Conservation (phyloP, 495 filamentous ascomycete species). For the Lentithecium fluviatile region DNA sequence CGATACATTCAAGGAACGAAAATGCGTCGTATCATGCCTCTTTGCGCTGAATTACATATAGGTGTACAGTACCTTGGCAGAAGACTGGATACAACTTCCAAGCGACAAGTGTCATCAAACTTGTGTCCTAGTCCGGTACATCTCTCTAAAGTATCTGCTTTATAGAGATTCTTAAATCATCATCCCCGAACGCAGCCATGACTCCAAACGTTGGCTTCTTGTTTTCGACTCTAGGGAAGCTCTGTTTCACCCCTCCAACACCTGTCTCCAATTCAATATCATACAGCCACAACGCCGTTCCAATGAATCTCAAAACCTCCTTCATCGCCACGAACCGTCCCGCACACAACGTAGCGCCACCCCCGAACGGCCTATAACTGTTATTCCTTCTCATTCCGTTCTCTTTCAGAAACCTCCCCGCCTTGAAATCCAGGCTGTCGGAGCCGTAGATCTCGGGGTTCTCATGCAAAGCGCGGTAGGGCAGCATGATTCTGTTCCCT, state of each 20-base stretch:
- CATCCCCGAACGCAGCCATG: too few relatives aligned
- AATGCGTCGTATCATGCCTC: too few relatives aligned
- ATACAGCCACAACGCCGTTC: not conserved
- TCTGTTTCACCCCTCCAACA: not conserved
- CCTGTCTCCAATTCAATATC: not conserved
- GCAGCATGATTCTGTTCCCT: not conserved
- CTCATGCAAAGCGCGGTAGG: constrained; percentile 1
- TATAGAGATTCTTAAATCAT: too few relatives aligned
- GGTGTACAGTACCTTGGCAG: too few relatives aligned
- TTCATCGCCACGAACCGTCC: not conserved
- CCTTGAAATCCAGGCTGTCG: not conserved
- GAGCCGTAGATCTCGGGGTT: not conserved
- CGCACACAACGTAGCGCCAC: constrained; percentile 1
- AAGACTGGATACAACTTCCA: too few relatives aligned
- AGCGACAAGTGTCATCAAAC: too few relatives aligned
- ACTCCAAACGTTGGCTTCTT: too few relatives aligned
- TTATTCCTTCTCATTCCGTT: not conserved
- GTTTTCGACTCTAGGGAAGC: not conserved
- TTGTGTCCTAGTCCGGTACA: too few relatives aligned
- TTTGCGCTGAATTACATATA: too few relatives aligned
- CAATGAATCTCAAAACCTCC: not conserved
- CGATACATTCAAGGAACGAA: too few relatives aligned
- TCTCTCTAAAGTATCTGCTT: too few relatives aligned
- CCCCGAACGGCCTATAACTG: not conserved
- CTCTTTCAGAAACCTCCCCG: not conserved